These are phyloP conservation scores for Cryptosporidium ubiquitum DNA, from an alignment of 169 alveolate genomes.

Conservation along the genomic window DNA sequence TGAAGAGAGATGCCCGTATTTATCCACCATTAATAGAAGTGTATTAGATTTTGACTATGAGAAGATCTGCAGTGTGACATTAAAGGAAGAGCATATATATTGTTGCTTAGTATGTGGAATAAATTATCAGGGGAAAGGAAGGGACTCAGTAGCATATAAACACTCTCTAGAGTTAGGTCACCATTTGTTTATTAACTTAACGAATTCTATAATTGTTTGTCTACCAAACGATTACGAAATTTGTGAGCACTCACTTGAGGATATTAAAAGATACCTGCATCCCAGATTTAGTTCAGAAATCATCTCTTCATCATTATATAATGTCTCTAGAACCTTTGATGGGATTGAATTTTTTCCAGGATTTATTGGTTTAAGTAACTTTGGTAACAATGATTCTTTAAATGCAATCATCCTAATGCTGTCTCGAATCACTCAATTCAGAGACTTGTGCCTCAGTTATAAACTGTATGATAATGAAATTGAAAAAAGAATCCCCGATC, in stretches of 20 bases:
- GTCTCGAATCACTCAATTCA: constrained; percentile 79
- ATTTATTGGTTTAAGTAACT: constrained; percentile 94
- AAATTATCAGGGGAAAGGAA: constrained; percentile 96
- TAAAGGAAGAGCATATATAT: constrained; percentile 94
- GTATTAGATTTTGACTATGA: constrained; percentile 98
- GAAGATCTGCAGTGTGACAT: constrained; percentile 95
- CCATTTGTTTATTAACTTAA: constrained; percentile 93
- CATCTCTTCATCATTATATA: constrained; percentile 85
- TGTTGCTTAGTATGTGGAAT: constrained; percentile 97
- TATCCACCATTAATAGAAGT: constrained; percentile 94
- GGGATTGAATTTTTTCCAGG: constrained; percentile 96
- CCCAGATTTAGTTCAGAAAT: constrained; percentile 49
- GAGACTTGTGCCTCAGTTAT: constrained; percentile 81
- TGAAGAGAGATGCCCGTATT: constrained; percentile 90
- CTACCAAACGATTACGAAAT: constrained; percentile 97
- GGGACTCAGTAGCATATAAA: constrained; percentile 93
- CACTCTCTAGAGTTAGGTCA: constrained; percentile 96
- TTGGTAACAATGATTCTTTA: constrained; percentile 94
- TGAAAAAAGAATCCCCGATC: constrained; percentile 82
- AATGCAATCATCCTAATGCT: constrained; percentile 93
- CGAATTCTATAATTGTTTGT: constrained; percentile 91
- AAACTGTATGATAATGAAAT: constrained; percentile 76
- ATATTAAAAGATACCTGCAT: constrained; percentile 86
- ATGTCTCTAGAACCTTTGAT: constrained; percentile 84
- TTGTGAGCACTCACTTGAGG: constrained; percentile 94